phyloP scores from a whole-genome alignment of 768 basidiomycete species.

The Leccinum fibrillosum region DNA sequence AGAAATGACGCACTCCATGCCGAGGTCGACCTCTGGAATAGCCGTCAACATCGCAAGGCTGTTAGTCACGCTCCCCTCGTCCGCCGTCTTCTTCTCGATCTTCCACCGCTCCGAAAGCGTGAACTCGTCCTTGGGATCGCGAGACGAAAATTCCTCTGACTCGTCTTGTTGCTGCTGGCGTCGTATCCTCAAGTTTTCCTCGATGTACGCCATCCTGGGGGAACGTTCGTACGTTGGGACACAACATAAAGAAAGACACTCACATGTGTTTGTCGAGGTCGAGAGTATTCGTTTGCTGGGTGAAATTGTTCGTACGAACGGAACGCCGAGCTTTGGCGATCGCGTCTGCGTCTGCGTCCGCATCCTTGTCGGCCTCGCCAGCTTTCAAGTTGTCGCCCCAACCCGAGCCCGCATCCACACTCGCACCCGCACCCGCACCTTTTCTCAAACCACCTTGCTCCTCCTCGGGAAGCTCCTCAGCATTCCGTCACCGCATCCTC shows the following conservation, averaged over 20 bases:
- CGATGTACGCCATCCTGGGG: conserved; percentile 91
- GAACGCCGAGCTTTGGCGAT: conserved; percentile 70
- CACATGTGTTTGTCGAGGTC: conserved; percentile 99
- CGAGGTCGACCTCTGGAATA: conserved; percentile 96
- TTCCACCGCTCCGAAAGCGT: conserved; percentile 69
- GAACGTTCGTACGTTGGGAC: too few species aligned
- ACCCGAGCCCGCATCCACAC: neutral
- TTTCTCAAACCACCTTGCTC: conserved; percentile 56
- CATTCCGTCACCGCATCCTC: conserved; percentile 60
- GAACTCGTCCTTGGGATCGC: conserved; percentile 68
- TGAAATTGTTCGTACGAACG: conserved; percentile 89
- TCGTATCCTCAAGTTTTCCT: conserved; percentile 82
- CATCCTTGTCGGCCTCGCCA: conserved; percentile 37
- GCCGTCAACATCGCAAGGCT: conserved; percentile 95
- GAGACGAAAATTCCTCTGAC: conserved; percentile 40
- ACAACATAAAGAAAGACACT: conserved; percentile 20
- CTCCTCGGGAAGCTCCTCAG: conserved; percentile 45
- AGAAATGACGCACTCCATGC: conserved; percentile 84
- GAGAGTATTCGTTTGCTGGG: conserved; percentile 91
- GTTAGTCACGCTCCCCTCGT: conserved; percentile 92
- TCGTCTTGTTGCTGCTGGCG: conserved; percentile 54
- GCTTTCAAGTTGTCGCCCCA: neutral
- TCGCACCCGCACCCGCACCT: conserved; percentile 28
- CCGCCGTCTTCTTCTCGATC: conserved; percentile 50
- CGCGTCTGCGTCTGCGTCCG: conserved; percentile 36